A percentile compares a stretch with the other conserved stretches of the same genome.
Evolutionary conservation across 2,329 filamentous ascomycete species (phyloP).

Genomic region (Diaporthe batatas): DNA sequence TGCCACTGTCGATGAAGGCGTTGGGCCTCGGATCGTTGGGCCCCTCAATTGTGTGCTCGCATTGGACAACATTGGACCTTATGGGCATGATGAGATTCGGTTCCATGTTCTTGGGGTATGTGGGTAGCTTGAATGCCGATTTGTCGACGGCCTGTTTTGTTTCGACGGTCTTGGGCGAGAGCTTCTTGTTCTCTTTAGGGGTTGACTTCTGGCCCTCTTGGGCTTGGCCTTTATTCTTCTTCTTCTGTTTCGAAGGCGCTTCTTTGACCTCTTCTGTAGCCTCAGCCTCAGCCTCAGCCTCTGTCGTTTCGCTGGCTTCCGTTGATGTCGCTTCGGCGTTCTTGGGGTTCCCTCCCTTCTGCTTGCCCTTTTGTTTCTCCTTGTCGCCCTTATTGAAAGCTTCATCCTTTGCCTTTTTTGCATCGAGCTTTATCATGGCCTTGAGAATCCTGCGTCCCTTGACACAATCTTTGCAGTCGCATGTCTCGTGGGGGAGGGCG

Average conservation of each 20-base stretch:
- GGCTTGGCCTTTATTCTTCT: conserved; percentile 29
- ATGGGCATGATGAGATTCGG: conserved; percentile 63
- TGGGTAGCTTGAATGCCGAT: conserved; percentile 38
- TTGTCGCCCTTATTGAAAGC: conserved; percentile 12
- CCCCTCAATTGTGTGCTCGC: conserved; percentile 68
- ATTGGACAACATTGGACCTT: conserved; percentile 63
- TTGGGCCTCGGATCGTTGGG: conserved; percentile 69
- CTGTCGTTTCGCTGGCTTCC: conserved; percentile 32
- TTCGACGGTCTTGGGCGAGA: conserved; percentile 34
- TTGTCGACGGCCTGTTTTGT: conserved; percentile 41
- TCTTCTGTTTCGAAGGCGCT: conserved; percentile 41
- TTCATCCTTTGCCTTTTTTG: conserved; percentile 7
- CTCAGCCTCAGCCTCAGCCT: conserved; percentile 25
- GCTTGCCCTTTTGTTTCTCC: conserved; percentile 42
- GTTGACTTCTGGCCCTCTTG: conserved; percentile 37
- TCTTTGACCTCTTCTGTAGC: conserved; percentile 43
- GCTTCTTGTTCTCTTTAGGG: conserved; percentile 19
- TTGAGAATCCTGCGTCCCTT: conserved; percentile 47
- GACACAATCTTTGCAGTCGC: conserved; percentile 52
- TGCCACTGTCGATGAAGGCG: conserved; percentile 68
- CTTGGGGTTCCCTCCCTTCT: conserved; percentile 42
- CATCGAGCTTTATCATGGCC: conserved; percentile 37
- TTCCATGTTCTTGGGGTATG: conserved; percentile 43
- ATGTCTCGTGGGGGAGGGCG: conserved; percentile 55
- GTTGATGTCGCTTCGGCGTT: conserved; percentile 34